Conservation (phyloP, 2,329 filamentous ascomycete genomes). For the Diaporthe nobilis region DNA sequence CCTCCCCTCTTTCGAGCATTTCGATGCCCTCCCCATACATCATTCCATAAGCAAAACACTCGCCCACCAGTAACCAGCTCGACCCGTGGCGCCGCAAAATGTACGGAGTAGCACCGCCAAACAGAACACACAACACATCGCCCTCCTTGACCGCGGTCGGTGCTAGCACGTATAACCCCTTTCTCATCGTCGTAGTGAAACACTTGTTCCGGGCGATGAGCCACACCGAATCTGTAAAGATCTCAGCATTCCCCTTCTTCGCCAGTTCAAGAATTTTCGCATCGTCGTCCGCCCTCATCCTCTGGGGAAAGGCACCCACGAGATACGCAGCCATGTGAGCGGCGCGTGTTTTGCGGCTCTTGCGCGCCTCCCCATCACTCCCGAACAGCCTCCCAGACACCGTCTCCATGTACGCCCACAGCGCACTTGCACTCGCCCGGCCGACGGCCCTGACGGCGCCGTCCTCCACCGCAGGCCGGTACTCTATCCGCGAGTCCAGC, state of each 20-base stretch:
- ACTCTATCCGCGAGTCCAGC: too few relatives aligned
- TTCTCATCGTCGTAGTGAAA: not conserved
- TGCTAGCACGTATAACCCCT: not conserved
- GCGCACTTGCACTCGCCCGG: too few relatives aligned
- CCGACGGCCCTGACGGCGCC: too few relatives aligned
- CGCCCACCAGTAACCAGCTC: not conserved
- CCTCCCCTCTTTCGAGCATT: not conserved
- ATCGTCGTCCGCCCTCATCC: not conserved
- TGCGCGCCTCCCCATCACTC: too few relatives aligned
- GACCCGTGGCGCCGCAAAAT: not conserved
- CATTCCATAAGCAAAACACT: not conserved
- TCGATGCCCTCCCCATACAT: not conserved
- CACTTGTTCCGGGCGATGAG: rapidly evolving
- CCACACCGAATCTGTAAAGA: not conserved
- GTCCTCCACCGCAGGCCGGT: too few relatives aligned
- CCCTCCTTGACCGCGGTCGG: not conserved
- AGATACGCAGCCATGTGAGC: not conserved
- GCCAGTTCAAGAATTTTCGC: not conserved
- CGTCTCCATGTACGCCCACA: too few relatives aligned
- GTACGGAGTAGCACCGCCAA: not conserved
- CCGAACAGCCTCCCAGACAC: too few relatives aligned
- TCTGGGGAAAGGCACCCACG: not conserved
- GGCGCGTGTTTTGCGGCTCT: too few relatives aligned
- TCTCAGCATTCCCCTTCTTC: not conserved
- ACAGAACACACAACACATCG: not conserved